Percentiles rank a stretch among this genome's conserved stretches.
phyloP scores from a whole-genome alignment of 306 rosid genomes.

The Crotalaria pallida region DNA sequence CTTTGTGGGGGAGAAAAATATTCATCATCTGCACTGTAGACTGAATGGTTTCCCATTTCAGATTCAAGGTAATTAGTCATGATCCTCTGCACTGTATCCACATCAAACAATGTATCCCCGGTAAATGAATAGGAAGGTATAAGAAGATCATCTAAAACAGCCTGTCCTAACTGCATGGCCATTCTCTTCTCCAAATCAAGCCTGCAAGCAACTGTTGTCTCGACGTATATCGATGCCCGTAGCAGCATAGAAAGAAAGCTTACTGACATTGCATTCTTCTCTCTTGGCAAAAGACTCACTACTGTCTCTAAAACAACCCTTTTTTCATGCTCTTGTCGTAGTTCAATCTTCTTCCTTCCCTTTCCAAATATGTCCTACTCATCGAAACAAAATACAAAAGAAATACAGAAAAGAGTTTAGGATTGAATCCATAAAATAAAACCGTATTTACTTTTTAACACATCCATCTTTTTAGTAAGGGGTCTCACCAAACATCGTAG shows the following conservation, averaged over 20 bases:
- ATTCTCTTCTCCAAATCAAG: conserved; percentile 90
- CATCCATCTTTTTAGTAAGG: conserved; percentile 39
- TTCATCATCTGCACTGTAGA: conserved; percentile 37
- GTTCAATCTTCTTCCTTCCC: conserved; percentile 81
- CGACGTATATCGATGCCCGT: conserved; percentile 66
- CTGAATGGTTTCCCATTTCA: conserved; percentile 34
- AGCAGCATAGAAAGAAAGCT: conserved; percentile 95
- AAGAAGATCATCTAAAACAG: conserved; percentile 84
- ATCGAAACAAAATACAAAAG: background rate
- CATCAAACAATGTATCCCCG: conserved; percentile 81
- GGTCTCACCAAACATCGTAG: conserved; percentile 97
- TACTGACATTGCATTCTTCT: conserved; percentile 66
- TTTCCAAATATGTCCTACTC: conserved; percentile 67
- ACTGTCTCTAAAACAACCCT: conserved; percentile 85
- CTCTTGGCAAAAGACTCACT: conserved; percentile 87
- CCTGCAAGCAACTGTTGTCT: conserved; percentile 93
- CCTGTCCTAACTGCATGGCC: conserved; percentile 68
- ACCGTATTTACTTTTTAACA: too few relatives aligned
- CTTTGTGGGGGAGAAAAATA: conserved; percentile 49
- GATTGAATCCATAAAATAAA: background rate
- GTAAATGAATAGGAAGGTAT: conserved; percentile 79
- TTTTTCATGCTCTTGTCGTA: conserved; percentile 80
- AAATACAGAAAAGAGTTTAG: background rate
- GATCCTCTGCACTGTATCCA: conserved; percentile 76
- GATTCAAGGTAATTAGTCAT: conserved; percentile 57